Conservation (phyloP, 345 rosid species). For the Aquilaria yunnanensis region DNA sequence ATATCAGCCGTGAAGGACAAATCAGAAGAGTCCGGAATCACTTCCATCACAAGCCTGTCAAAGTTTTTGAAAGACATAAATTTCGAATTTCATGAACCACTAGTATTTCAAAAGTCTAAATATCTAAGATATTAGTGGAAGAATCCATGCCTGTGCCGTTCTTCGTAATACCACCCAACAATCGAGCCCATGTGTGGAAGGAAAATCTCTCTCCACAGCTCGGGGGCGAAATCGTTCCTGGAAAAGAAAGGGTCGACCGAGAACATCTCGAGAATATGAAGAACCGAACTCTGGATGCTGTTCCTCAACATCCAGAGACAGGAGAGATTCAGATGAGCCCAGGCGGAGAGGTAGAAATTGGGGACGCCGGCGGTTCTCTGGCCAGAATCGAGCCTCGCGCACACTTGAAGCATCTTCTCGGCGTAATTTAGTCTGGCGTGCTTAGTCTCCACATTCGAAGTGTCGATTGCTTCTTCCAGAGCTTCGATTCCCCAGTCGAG, state of each 20-base stretch:
- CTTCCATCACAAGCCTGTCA: constrained; percentile 49
- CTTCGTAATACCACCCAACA: constrained; percentile 62
- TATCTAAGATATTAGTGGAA: too few relatives aligned
- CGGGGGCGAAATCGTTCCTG: constrained; percentile 57
- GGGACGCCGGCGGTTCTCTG: constrained; percentile 69
- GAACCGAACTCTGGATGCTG: constrained; percentile 27
- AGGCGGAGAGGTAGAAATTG: constrained; percentile 62
- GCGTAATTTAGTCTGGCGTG: constrained; percentile 49
- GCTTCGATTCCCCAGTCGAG: constrained; percentile 71
- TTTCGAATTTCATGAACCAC: too few relatives aligned
- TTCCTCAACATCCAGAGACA: constrained; percentile 50
- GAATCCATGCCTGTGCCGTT: constrained; percentile 32
- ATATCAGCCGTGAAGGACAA: constrained; percentile 48
- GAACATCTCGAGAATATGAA: constrained; percentile 60
- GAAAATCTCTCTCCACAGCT: constrained; percentile 57
- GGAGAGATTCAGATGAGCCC: constrained; percentile 60
- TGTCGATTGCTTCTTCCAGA: constrained; percentile 60
- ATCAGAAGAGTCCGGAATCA: constrained; percentile 48
- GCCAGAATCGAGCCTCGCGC: constrained; percentile 44
- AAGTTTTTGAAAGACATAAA: constrained; percentile 44
- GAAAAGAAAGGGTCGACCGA: constrained; percentile 61
- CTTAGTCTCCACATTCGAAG: constrained; percentile 53
- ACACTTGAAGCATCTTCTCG: constrained; percentile 66
- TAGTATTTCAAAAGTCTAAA: too few relatives aligned
- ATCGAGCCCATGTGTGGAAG: constrained; percentile 59